A percentile compares a stretch with the other conserved stretches of the same genome.
Conservation (phyloP, 345 rosid species). For the Reutealis trisperma region DNA sequence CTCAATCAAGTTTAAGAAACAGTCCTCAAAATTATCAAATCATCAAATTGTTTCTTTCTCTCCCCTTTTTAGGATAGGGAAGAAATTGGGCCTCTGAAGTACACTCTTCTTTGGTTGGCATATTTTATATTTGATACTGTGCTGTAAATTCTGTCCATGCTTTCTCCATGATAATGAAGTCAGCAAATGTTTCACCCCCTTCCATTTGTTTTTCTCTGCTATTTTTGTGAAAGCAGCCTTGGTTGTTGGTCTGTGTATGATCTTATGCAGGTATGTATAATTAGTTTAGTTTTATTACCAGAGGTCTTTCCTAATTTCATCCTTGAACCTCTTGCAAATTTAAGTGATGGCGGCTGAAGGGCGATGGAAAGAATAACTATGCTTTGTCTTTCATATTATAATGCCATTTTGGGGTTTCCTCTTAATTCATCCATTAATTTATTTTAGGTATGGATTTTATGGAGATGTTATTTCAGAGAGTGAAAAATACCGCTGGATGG, state of each 20-base stretch:
- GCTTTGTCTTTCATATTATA: neutral
- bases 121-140: neutral
- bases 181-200: neutral
- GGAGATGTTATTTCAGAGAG: slow-evolving; percentile 95
- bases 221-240: neutral
- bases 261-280: neutral
- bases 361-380: neutral
- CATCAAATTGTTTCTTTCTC: neutral
- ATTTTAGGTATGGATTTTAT: slow-evolving; percentile 83
- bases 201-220: neutral
- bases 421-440: slow-evolving; percentile 10
- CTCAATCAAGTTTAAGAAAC: neutral
- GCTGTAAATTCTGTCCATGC: neutral
- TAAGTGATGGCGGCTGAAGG: neutral
- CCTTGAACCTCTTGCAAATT: neutral
- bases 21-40: neutral
- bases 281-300: neutral
- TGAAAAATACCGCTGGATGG: slow-evolving; percentile 98
- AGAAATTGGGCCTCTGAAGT: neutral
- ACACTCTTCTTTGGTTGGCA: neutral
- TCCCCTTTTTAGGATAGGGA: neutral
- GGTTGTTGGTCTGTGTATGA: neutral
- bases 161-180: neutral
- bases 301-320: neutral
- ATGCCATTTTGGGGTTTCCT: slow-evolving; percentile 6